These are phyloP conservation scores for Trifolium pratense DNA, from an alignment of 306 rosid species.

Conservation along the genomic window DNA sequence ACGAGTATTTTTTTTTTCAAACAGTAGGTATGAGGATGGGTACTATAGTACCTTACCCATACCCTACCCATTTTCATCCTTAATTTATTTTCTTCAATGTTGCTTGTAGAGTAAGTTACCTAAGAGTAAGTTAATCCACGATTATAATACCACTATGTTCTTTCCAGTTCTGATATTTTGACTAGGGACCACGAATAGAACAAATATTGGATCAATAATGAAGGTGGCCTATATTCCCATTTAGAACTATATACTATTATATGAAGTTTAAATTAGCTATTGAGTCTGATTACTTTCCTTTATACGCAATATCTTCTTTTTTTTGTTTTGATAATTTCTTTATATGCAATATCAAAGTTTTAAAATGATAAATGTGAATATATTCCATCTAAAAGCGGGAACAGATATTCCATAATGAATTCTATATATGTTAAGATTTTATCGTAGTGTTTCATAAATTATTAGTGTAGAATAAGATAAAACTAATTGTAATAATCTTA, in stretches of 20 bases:
- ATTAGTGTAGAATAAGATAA: background rate
- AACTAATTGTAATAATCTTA: no score
- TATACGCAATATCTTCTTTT: background rate
- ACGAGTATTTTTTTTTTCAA: no score
- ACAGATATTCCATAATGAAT: background rate
- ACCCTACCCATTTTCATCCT: no score
- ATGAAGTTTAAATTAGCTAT: background rate
- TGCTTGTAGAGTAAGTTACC: no score
- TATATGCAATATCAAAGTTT: background rate
- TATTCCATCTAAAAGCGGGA: background rate
- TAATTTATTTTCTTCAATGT: no score
- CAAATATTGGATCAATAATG: background rate
- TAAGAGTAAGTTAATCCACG: no score
- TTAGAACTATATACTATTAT: background rate
- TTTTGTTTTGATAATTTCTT: no score
- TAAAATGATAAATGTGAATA: background rate
- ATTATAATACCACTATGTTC: background rate
- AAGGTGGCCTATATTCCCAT: background rate
- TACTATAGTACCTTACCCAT: no score
- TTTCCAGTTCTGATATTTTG: background rate
- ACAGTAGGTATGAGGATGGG: no score
- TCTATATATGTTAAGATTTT: background rate
- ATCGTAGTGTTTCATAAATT: background rate
- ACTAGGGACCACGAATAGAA: background rate
- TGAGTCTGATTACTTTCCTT: background rate